Evolutionary conservation across 257 asterid species (phyloP), one percentile per base, ranked within the genome.

Genomic region (Penstemon davidsonii): DNA sequence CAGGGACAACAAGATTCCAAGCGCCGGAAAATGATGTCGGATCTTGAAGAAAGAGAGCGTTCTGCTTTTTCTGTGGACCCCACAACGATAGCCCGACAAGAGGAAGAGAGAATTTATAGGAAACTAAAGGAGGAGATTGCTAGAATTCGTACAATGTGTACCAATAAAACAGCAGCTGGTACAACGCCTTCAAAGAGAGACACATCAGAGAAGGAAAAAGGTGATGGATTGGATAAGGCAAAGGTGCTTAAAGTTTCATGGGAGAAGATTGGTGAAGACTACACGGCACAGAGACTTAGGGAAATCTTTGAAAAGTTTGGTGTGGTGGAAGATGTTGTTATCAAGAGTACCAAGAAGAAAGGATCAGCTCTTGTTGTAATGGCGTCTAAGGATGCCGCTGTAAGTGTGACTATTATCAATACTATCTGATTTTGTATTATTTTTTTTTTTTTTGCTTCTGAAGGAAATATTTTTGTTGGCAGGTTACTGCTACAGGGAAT

Each of bases 311-410:
- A 70, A 60, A 66, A 80, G 66, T 88, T 93, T 75, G 99, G 99
- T 33, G 64, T 19, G 61, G 96, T 90, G 39, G 96, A 93, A 76
- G 97, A 88, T 78, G 96, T 93, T 9, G 86, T 85, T 19, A 88
- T 87, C 55, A 87, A 70, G 79, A 90, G 94, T 63, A 69, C 86
- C 43, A 93, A 84, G 86, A 88, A 84, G 83, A 92, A 82, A 82
- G 83, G 96, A 63, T 90, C 94, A 8, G 99, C 96, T 39, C 92
- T 93, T 73, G 83, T 93, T 52, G 96, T 82, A 10, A 93, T 93
- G 99, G 84, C 76, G 11, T 80, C 97, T 11, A 87, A 84, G 78
- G 97, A 84, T 54, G 90, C 77, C 47, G 96, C 84, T 47, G 89
- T 86, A 58, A 81, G 91, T 84, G 60, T 50, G 3, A 11, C 4